These are phyloP conservation scores for Yarrowia galli DNA, from an alignment of 1,139 yeast species.

Conservation along the genomic window DNA sequence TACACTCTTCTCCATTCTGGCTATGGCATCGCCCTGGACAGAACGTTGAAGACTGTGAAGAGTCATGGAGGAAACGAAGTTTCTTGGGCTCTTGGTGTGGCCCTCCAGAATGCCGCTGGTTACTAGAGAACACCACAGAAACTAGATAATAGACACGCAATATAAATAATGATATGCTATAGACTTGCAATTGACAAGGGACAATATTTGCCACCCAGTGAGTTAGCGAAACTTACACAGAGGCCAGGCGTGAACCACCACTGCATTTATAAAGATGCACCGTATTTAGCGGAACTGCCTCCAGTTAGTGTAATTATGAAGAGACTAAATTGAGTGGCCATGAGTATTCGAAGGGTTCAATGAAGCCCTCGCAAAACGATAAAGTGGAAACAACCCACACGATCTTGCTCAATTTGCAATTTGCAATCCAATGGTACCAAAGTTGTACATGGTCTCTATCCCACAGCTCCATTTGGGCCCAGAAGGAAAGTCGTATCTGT, in stretches of 20 bases:
- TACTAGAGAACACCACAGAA: neutral
- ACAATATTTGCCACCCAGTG: neutral
- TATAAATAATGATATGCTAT: neutral
- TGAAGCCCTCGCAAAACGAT: no score
- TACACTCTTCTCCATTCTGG: constrained; percentile 88
- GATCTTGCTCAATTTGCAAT: neutral
- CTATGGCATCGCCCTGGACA: constrained; percentile 81
- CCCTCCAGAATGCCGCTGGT: constrained; percentile 25
- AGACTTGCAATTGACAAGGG: neutral
- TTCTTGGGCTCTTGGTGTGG: constrained; percentile 28
- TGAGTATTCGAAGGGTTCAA: no score
- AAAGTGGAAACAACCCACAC: neutral
- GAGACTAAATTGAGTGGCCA: neutral
- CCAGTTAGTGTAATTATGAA: neutral
- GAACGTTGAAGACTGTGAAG: constrained; percentile 49
- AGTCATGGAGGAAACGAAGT: constrained; percentile 33
- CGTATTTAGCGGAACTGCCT: neutral
- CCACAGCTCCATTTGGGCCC: neutral
- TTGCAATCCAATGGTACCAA: neutral
- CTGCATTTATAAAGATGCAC: neutral
- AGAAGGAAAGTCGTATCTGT: neutral
- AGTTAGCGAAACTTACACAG: neutral
- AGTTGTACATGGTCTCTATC: neutral
- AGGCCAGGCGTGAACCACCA: neutral
- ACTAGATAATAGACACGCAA: neutral